These are phyloP conservation scores for Gaertneriomyces semiglobifer DNA, from an alignment of 192 early-diverging fungal species.

Conservation along the genomic window DNA sequence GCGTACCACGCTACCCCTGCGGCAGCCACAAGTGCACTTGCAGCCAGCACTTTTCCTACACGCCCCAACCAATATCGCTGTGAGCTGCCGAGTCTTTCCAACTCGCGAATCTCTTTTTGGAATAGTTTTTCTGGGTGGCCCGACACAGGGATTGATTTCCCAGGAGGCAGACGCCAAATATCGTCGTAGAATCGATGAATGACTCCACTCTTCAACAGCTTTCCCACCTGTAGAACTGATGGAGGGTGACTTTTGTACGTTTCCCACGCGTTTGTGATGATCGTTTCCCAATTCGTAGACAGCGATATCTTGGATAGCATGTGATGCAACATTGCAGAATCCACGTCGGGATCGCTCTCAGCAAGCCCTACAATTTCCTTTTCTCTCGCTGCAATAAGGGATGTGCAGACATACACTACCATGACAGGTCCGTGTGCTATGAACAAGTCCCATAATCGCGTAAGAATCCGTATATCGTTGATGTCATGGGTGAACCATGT, in stretches of 20 bases:
- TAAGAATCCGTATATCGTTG: conserved; percentile 39
- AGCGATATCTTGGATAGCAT: conserved; percentile 16
- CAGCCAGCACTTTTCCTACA: conserved; percentile 6
- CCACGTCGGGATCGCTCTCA: conserved; percentile 5
- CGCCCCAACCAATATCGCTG: background rate
- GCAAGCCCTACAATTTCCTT: background rate
- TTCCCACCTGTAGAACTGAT: background rate
- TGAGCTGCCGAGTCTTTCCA: background rate
- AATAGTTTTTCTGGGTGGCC: conserved; percentile 10
- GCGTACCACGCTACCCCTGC: conserved; percentile 18
- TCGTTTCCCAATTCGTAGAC: conserved; percentile 2
- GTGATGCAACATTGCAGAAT: conserved; percentile 18
- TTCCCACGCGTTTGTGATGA: conserved; percentile 7
- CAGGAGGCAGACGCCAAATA: conserved; percentile 9
- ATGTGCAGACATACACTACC: conserved; percentile 60
- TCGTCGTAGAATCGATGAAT: conserved; percentile 8
- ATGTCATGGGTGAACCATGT: conserved; percentile 76
- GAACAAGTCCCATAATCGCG: conserved; percentile 64
- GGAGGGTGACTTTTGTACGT: conserved; percentile 15
- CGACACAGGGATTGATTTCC: background rate
- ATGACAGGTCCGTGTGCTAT: conserved; percentile 59
- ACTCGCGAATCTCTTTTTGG: background rate
- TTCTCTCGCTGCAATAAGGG: conserved; percentile 22
- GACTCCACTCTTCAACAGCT: background rate
- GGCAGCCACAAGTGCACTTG: conserved; percentile 14